These are phyloP conservation scores for Ganoderma boninense DNA, from an alignment of 1,284 basidiomycete genomes.

Conservation along the genomic window DNA sequence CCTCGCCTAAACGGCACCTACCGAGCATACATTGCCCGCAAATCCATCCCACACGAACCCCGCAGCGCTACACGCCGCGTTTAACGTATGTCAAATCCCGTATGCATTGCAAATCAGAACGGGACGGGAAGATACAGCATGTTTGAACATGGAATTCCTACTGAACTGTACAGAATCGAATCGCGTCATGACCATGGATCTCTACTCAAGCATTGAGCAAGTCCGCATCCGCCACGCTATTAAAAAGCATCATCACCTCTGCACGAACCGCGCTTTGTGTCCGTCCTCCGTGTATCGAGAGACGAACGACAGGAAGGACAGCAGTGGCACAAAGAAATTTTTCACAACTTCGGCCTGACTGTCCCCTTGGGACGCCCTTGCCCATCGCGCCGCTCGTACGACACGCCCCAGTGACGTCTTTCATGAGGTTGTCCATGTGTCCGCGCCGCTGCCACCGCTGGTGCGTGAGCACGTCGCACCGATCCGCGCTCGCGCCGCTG, in stretches of 20 bases:
- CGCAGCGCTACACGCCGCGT: background rate
- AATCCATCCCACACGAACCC: too few relatives aligned
- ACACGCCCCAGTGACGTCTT: slow-evolving; percentile 94
- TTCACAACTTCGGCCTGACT: slow-evolving; percentile 70
- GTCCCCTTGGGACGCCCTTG: slow-evolving; percentile 90
- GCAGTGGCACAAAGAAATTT: too few relatives aligned
- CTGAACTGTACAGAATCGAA: slow-evolving; percentile 2
- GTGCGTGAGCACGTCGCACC: slow-evolving; percentile 93
- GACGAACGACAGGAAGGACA: too few relatives aligned
- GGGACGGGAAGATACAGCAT: background rate
- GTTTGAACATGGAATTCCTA: background rate
- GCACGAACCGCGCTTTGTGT: too few relatives aligned
- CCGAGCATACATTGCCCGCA: too few relatives aligned
- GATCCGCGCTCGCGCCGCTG: slow-evolving; percentile 87
- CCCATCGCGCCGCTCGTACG: slow-evolving; percentile 98
- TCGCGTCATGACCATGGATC: too few relatives aligned
- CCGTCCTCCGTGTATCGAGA: too few relatives aligned
- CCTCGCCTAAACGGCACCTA: too few relatives aligned
- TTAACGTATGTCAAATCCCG: background rate
- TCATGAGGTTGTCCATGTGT: slow-evolving; percentile 91
- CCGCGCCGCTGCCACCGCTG: slow-evolving; percentile 97
- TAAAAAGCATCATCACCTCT: too few relatives aligned
- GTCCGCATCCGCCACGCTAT: background rate
- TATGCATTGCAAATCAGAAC: background rate
- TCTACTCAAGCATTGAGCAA: background rate